phyloP scores from a whole-genome alignment of 345 rosid genomes.

The Citrus trifoliata region DNA sequence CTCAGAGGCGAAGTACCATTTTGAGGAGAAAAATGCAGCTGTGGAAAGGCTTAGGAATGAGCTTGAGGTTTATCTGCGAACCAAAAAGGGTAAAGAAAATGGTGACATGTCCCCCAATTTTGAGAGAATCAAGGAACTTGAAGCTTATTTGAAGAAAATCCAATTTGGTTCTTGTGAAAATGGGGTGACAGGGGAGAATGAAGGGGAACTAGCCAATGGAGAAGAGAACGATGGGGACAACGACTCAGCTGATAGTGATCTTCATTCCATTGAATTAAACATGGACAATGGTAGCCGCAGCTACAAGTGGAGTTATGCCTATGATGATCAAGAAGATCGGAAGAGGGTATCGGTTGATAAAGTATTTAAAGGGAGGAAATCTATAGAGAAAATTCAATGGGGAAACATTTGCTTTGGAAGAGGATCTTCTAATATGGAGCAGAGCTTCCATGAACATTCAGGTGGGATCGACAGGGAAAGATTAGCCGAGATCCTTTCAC shows the following conservation, averaged over 20 bases:
- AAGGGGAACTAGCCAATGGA: constrained; percentile 27
- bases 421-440: constrained; percentile 26
- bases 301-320: constrained; percentile 80
- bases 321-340: constrained; percentile 25
- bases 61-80: constrained; percentile 52
- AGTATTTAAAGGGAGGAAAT: constrained; percentile 45
- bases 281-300: constrained; percentile 65
- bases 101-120: constrained; percentile 34
- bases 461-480: constrained; percentile 32
- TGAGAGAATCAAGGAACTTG: constrained; percentile 50
- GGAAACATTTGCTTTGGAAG: constrained; percentile 46
- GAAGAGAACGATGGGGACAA: constrained; percentile 40
- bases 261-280: constrained; percentile 86
- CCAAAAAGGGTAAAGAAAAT: constrained; percentile 28
- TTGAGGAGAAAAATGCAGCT: constrained; percentile 85
- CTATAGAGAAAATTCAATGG: constrained; percentile 59
- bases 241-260: constrained; percentile 75
- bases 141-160: constrained; percentile 42
- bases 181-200: constrained; percentile 6
- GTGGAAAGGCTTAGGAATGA: constrained; percentile 63
- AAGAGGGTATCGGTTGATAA: constrained; percentile 36
- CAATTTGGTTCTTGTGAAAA: constrained; percentile 26
- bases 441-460: constrained; percentile 27
- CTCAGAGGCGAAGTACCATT: constrained; percentile 72
- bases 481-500: constrained; percentile 26